Evolutionary conservation across 441 rosid species (phyloP), one percentile per base, ranked within the genome.

Genomic region (Populus tomentosa): DNA sequence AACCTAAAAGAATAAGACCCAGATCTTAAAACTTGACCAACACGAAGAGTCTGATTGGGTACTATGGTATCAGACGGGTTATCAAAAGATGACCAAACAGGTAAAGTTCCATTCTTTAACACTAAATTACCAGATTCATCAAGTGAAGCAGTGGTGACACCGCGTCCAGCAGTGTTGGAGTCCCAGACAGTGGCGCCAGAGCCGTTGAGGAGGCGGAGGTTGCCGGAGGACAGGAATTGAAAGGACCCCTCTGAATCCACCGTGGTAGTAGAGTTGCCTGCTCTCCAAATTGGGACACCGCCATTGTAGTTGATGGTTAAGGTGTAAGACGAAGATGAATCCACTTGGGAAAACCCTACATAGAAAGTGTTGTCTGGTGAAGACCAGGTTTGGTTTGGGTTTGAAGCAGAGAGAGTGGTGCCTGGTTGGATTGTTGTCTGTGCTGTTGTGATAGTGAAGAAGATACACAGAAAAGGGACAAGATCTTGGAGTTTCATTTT

Each of bases 21-120:
- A 68, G 91, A 86, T 62, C 77, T 83, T 36, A 94, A 80, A 70
- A 35, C 53, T 72, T 82, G 85, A 69, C 79, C 76, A 24, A 24
- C 69, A 1, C 87, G 82, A 71, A 93, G 85, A 81, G 87, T 89
- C 88, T 93, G 98, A 72, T 78, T 75, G 3, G 89, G 91, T 23
- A 92, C 84, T 42, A 94, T 74, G 6, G 95, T 89, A 63, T 94
- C 93, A 3, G 89, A 87, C 2, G 98, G 92, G 74, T 89, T 53
- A 8, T 85, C 86, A 77, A 94, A 94, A 46, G 91, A 84, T 6
- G 94, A 89, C 98, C 98, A 94, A 69, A 89, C 85, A 0, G 87
- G 16, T n/a, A 21, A 28, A 36, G 67, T 76, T n/a, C 71, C 78
- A 67, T 80, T 85, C 3, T 79, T 32, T 56, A 94, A 90, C 24